A percentile compares a stretch with the other conserved stretches of the same genome.
Evolutionary conservation across 1,139 yeast species (phyloP).

Genomic region (Saccharomyces hybrid): DNA sequence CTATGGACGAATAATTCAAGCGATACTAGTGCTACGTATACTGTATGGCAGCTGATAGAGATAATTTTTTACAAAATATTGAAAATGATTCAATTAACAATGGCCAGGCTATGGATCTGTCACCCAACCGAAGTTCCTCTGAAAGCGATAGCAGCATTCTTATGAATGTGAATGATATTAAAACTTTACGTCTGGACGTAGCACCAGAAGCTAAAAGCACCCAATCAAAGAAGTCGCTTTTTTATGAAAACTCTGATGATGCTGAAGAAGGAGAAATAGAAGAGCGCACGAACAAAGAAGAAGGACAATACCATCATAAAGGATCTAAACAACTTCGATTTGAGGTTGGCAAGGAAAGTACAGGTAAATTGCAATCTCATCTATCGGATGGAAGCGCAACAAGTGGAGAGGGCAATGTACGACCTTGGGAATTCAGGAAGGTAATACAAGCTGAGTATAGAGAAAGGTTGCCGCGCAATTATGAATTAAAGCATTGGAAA

Average conservation of each 20-base stretch:
- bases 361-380: not conserved
- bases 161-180: not conserved
- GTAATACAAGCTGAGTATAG: slow-evolving; percentile 18
- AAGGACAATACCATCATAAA: not conserved
- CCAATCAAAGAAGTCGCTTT: not conserved
- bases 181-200: not conserved
- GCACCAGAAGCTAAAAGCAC: not conserved
- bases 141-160: slow-evolving; percentile 1
- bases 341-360: not conserved
- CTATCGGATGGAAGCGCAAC: slow-evolving; percentile 4
- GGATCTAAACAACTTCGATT: not conserved
- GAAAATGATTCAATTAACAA: not conserved
- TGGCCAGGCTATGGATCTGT: not conserved
- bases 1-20: not conserved
- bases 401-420: slow-evolving; percentile 15
- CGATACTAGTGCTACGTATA: not conserved
- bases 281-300: not conserved
- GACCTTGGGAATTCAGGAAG: slow-evolving; percentile 25
- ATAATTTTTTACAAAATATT: not conserved
- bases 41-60: not conserved
- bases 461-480: slow-evolving; percentile 18
- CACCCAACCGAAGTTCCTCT: not conserved
- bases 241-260: not conserved
- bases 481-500: slow-evolving; percentile 22
- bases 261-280: not conserved